Conservation (phyloP, 2,329 filamentous ascomycete species). For the Cytospora schulzeri region DNA sequence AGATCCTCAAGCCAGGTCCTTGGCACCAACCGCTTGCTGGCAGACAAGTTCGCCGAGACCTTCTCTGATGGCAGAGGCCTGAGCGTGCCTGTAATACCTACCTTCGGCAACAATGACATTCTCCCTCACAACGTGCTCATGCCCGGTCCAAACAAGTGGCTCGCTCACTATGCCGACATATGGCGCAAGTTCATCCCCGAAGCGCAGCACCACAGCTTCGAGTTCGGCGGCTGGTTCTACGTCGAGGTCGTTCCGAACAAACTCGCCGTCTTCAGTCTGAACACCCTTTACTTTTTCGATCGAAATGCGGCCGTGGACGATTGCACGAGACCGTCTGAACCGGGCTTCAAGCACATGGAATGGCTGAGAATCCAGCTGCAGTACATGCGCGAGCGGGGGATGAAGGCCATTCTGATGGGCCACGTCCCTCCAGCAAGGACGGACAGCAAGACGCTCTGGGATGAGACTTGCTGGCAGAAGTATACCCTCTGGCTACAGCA, state of each 20-base stretch:
- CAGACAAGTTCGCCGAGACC: slow-evolving; percentile 73
- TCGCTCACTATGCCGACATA: slow-evolving; percentile 72
- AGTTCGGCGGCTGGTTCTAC: slow-evolving; percentile 92
- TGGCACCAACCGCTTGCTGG: slow-evolving; percentile 72
- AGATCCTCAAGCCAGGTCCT: slow-evolving; percentile 77
- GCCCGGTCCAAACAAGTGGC: slow-evolving; percentile 84
- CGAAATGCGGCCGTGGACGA: slow-evolving; percentile 94
- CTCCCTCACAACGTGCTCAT: slow-evolving; percentile 93
- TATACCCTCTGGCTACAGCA: slow-evolving; percentile 89
- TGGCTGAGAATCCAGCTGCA: slow-evolving; percentile 91
- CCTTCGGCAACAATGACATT: slow-evolving; percentile 96
- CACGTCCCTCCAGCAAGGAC: slow-evolving; percentile 92
- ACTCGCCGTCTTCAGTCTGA: slow-evolving; percentile 89
- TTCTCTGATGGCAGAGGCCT: slow-evolving; percentile 67
- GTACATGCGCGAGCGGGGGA: slow-evolving; percentile 76
- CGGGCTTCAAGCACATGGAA: slow-evolving; percentile 92
- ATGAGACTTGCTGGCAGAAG: slow-evolving; percentile 98
- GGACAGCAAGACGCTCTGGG: slow-evolving; percentile 83
- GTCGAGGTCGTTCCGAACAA: slow-evolving; percentile 86
- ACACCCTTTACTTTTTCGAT: slow-evolving; percentile 94
- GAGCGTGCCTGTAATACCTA: slow-evolving; percentile 81
- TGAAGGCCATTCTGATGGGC: slow-evolving; percentile 93
- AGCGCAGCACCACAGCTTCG: slow-evolving; percentile 86
- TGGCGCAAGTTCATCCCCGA: slow-evolving; percentile 91
- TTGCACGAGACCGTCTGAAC: slow-evolving; percentile 75